A percentile compares a stretch with the other conserved stretches of the same genome.
These are phyloP conservation scores for Neurospora sp. DNA, from an alignment of 495 filamentous ascomycete genomes.

Conservation along the genomic window DNA sequence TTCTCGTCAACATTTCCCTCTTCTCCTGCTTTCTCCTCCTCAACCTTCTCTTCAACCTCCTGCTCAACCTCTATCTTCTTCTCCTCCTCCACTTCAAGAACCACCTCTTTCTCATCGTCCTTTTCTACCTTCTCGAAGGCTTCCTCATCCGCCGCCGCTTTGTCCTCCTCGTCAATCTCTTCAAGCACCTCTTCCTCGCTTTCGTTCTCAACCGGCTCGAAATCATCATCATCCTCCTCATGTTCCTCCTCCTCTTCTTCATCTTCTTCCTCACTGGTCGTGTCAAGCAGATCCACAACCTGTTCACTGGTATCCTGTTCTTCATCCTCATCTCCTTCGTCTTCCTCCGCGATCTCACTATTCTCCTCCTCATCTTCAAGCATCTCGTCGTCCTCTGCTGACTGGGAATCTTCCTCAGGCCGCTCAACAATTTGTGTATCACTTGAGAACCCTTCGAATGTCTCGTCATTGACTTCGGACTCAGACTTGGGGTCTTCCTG, in stretches of 20 bases:
- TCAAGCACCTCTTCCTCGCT: neutral
- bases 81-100: conserved; percentile 6
- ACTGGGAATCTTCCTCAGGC: neutral
- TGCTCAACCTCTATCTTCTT: conserved; percentile 1
- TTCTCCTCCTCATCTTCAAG: neutral
- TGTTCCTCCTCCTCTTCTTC: conserved; percentile 13
- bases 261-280: conserved; percentile 11
- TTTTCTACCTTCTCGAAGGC: neutral
- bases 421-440: neutral
- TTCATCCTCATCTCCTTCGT: conserved; percentile 17
- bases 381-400: neutral
- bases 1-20: neutral
- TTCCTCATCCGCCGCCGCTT: neutral
- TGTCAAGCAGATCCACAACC: conserved; percentile 6
- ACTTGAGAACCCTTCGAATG: neutral
- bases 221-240: neutral
- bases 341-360: neutral
- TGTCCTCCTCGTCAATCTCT: neutral
- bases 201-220: neutral
- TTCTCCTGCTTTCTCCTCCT: neutral
- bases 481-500: neutral
- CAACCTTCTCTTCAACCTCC: conserved; percentile 7
- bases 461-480: neutral
- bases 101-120: neutral
- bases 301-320: conserved; percentile 12